These are phyloP conservation scores for Nitzschia sp. DNA, from an alignment of 108 stramenopile species.

Conservation along the genomic window DNA sequence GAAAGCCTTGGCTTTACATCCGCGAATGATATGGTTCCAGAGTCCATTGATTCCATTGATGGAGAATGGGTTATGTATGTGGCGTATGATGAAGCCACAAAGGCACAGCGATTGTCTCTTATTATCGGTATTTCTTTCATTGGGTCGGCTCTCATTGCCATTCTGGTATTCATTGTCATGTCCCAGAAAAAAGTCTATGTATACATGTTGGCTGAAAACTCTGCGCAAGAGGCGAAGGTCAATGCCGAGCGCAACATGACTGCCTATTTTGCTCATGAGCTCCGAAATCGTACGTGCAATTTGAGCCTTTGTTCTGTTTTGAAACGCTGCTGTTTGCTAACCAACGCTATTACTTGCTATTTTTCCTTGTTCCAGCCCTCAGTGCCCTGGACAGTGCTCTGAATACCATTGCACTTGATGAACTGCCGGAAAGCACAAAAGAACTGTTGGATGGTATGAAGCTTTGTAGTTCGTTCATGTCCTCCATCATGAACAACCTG, in stretches of 20 bases:
- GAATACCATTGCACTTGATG: slow-evolving; percentile 19
- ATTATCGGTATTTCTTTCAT: slow-evolving; percentile 3
- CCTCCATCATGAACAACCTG: slow-evolving; percentile 47
- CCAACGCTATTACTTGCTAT: background rate
- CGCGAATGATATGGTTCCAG: background rate
- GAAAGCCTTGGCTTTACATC: background rate
- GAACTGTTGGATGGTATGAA: slow-evolving; percentile 38
- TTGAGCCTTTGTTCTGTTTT: background rate
- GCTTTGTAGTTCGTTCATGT: slow-evolving; percentile 41
- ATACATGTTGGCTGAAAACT: slow-evolving; percentile 4
- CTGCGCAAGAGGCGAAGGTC: slow-evolving; percentile 37
- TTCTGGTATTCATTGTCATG: slow-evolving; percentile 12
- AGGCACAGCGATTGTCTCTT: background rate
- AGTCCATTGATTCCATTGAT: slow-evolving; percentile 3
- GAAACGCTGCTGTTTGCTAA: too few species aligned
- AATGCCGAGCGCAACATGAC: slow-evolving; percentile 46
- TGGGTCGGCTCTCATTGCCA: slow-evolving; percentile 8
- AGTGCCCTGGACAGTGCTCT: slow-evolving; percentile 42
- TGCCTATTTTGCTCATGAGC: slow-evolving; percentile 50
- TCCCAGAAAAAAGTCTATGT: slow-evolving; percentile 12
- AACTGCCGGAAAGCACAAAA: slow-evolving; percentile 8
- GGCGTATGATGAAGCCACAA: background rate
- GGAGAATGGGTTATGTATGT: slow-evolving; percentile 21
- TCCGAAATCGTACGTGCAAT: slow-evolving; percentile 29
- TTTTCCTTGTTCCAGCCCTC: slow-evolving; percentile 23